Evolutionary conservation across 1,284 basidiomycete species (phyloP), one percentile per base, ranked within the genome.

Genomic region (Puccinia brachypodii): DNA sequence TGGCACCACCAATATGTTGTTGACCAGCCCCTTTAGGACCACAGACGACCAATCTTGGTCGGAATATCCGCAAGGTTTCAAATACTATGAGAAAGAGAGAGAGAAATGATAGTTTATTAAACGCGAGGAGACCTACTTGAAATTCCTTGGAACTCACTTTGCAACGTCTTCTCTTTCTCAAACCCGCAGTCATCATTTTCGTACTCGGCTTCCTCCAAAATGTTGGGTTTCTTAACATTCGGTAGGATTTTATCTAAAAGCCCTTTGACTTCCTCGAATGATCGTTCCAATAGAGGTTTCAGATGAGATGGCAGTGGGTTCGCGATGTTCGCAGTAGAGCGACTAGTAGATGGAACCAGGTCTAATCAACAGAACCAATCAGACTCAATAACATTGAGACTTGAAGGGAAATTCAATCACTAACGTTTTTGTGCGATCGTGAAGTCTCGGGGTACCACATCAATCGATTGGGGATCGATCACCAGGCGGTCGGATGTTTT

Each of bases 371-470:
- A 8, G 19, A 19, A 75, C 16, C 19, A 64, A 33, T 44, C n/a
- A 9, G 38, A 76, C 25, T 62, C 31, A 56, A 36, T 33, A 31
- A 14, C 9, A 14, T 47, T 22, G 42, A 9, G n/a, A 13, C 31
- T 16, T 7, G 2, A 16, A 25, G 74, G n/a, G 22, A 56, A 19
- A 89, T 91, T 83, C 85, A 62, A 33, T 16, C 36, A 66, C 58
- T 64, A 7, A 96, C 95, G 96, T 88, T 98, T 96, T 83, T 98
- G 92, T 0, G 96, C 94, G 85, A 97, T 93, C 94, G 98, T 96
- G 85, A 99, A 99, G 87, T 99, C 97, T 78, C 94, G 90, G 56
- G 97, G 89, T 72, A 93, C 91, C 11, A 98, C 92, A 56, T 90
- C 89, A 83, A 99, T 97, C 0, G 92, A 92, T 84, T 94, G 92